These are phyloP conservation scores for Pseudozyma hubeiensis DNA, from an alignment of 1,284 basidiomycete species.

Conservation along the genomic window DNA sequence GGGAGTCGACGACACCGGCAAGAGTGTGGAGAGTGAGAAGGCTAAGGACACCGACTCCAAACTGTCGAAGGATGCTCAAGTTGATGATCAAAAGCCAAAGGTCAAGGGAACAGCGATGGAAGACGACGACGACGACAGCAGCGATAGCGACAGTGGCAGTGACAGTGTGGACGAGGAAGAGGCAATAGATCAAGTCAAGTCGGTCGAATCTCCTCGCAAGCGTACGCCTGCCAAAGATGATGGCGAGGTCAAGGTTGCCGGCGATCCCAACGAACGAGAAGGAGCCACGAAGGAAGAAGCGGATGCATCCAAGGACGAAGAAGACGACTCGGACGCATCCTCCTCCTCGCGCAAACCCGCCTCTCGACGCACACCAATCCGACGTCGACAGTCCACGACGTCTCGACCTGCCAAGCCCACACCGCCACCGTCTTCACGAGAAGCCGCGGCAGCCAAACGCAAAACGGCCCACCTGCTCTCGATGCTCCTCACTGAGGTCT, in stretches of 20 bases:
- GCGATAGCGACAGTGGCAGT: conserved; percentile 4
- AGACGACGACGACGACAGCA: conserved; percentile 3
- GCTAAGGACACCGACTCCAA: conserved; percentile 5
- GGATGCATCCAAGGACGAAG: background rate
- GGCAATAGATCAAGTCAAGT: conserved; percentile 32
- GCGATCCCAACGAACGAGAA: background rate
- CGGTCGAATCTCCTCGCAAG: conserved; percentile 18
- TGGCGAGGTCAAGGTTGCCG: background rate
- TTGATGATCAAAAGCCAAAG: conserved; percentile 2
- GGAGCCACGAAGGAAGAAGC: background rate
- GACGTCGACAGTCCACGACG: background rate
- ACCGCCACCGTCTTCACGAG: conserved; percentile 20
- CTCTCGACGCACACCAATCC: background rate
- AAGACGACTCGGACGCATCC: conserved; percentile 4
- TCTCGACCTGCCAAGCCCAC: conserved; percentile 7
- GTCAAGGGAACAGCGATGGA: conserved; percentile 16
- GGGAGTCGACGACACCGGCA: conserved; percentile 9
- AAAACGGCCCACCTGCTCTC: conserved; percentile 59
- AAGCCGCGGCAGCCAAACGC: conserved; percentile 47
- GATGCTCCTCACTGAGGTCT: conserved; percentile 64
- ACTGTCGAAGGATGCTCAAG: conserved; percentile 5
- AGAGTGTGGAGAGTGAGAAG: background rate
- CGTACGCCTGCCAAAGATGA: conserved; percentile 15
- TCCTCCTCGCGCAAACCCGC: conserved; percentile 7
- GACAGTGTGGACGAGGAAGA: conserved; percentile 29